phyloP scores from a whole-genome alignment of 805 yeast genomes.

The Starmerella bombi region DNA sequence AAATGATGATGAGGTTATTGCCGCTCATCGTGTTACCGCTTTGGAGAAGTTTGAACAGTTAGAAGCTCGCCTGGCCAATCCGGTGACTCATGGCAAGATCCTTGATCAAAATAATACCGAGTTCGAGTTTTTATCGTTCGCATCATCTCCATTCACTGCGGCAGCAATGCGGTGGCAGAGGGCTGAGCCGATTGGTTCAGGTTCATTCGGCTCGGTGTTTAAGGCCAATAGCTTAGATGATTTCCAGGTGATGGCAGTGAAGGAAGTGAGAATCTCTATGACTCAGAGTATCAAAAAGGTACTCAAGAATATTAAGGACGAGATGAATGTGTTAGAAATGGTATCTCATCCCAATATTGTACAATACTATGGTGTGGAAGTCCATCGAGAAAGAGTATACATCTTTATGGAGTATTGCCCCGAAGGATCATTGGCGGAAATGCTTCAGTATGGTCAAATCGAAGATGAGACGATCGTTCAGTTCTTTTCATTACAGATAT shows the following conservation, averaged over 20 bases:
- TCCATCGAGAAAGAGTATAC: slow-evolving; percentile 87
- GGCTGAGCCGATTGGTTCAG: slow-evolving; percentile 86
- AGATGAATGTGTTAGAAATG: slow-evolving; percentile 92
- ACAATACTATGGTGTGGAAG: slow-evolving; percentile 93
- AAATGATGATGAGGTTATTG: slow-evolving; percentile 40
- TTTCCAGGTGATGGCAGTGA: slow-evolving; percentile 94
- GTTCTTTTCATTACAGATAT: slow-evolving; percentile 78
- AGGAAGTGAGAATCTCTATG: slow-evolving; percentile 84
- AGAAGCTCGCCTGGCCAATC: slow-evolving; percentile 42
- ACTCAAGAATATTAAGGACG: slow-evolving; percentile 83
- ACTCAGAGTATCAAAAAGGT: slow-evolving; percentile 70
- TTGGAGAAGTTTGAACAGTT: slow-evolving; percentile 50
- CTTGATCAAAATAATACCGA: slow-evolving; percentile 78
- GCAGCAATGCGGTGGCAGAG: slow-evolving; percentile 81
- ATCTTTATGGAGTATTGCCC: slow-evolving; percentile 97
- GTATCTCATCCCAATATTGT: slow-evolving; percentile 92
- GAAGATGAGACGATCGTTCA: slow-evolving; percentile 91
- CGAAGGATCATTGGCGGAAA: slow-evolving; percentile 78
- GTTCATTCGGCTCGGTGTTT: slow-evolving; percentile 88
- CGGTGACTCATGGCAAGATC: slow-evolving; percentile 66
- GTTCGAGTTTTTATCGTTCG: slow-evolving; percentile 68
- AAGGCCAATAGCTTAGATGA: slow-evolving; percentile 87
- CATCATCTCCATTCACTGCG: slow-evolving; percentile 81
- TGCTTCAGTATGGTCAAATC: slow-evolving; percentile 81
- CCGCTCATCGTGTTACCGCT: slow-evolving; percentile 52